Percentiles rank a stretch among this genome's conserved stretches.
phyloP scores from a whole-genome alignment of 805 yeast species.

The Komagataella populi region DNA sequence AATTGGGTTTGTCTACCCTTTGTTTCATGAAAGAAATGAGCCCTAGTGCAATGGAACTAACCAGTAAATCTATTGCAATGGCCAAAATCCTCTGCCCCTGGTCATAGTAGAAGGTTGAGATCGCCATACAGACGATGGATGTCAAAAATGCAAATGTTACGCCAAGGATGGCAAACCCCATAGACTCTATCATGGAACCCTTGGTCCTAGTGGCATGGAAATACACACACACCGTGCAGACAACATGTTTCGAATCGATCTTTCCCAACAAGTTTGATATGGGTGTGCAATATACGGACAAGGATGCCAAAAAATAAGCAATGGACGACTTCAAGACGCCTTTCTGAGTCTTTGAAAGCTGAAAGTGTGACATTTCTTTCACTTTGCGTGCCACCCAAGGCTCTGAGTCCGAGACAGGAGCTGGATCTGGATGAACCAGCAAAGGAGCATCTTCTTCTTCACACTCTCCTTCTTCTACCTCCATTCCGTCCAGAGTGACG shows the following conservation, averaged over 20 bases:
- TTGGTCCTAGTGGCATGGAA: slow-evolving; percentile 72
- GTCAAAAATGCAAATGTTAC: slow-evolving; percentile 38
- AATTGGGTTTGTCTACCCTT: slow-evolving; percentile 49
- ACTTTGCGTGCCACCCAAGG: background rate
- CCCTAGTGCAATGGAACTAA: slow-evolving; percentile 46
- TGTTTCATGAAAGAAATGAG: slow-evolving; percentile 58
- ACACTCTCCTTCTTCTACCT: slow-evolving; percentile 5
- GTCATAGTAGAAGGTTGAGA: slow-evolving; percentile 31
- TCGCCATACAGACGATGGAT: slow-evolving; percentile 35
- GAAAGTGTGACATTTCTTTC: background rate
- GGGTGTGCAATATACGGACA: slow-evolving; percentile 49
- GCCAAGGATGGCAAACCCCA: slow-evolving; percentile 44
- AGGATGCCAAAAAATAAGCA: slow-evolving; percentile 63
- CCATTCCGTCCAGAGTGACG: slow-evolving; percentile 9
- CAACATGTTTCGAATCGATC: slow-evolving; percentile 66
- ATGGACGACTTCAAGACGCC: slow-evolving; percentile 50
- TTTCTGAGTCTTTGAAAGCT: background rate
- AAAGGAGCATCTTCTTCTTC: slow-evolving; percentile 4
- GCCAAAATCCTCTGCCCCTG: slow-evolving; percentile 34
- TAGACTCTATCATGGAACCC: slow-evolving; percentile 71
- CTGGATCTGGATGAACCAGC: background rate
- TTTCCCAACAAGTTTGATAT: slow-evolving; percentile 40
- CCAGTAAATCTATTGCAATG: slow-evolving; percentile 37
- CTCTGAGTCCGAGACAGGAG: background rate
- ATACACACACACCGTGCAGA: slow-evolving; percentile 74